Percentiles rank a stretch among this genome's conserved stretches.
phyloP scores from a whole-genome alignment of 116 monocot species.

The Posidonia oceanica region DNA sequence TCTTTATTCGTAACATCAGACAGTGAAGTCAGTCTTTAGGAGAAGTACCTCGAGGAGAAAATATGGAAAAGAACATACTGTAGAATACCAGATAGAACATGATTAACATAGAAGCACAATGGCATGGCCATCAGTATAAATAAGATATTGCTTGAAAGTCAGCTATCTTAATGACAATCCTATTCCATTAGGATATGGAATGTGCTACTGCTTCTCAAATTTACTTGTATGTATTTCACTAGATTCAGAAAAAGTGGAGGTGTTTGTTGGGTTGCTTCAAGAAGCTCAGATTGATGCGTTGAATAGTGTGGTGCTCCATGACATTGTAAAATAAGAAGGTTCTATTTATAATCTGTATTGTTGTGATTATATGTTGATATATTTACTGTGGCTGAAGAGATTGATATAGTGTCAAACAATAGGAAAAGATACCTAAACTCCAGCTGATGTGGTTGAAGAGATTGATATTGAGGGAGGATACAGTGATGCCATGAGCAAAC shows the following conservation, averaged over 20 bases:
- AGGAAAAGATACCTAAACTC: no score
- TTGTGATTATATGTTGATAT: neutral
- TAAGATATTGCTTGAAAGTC: neutral
- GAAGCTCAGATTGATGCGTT: neutral
- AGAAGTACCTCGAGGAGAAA: slow-evolving; percentile 57
- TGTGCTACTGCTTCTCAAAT: neutral
- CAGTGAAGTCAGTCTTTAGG: slow-evolving; percentile 56
- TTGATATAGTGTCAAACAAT: no score
- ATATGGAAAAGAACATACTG: slow-evolving; percentile 72
- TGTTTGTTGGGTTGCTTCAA: neutral
- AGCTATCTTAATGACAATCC: neutral
- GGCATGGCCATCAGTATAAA: neutral
- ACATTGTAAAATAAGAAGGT: neutral
- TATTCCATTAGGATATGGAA: no score
- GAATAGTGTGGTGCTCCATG: neutral
- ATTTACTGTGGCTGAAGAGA: no score
- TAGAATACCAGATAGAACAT: slow-evolving; percentile 30
- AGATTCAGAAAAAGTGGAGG: neutral
- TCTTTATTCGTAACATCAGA: slow-evolving; percentile 28
- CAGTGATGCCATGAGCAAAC: no score
- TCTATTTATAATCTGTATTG: neutral
- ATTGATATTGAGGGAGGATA: no score
- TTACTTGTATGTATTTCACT: neutral
- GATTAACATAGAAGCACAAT: neutral
- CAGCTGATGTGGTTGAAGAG: no score